phyloP scores from a whole-genome alignment of 2,329 filamentous ascomycete genomes.

The Penicillium sp. region DNA sequence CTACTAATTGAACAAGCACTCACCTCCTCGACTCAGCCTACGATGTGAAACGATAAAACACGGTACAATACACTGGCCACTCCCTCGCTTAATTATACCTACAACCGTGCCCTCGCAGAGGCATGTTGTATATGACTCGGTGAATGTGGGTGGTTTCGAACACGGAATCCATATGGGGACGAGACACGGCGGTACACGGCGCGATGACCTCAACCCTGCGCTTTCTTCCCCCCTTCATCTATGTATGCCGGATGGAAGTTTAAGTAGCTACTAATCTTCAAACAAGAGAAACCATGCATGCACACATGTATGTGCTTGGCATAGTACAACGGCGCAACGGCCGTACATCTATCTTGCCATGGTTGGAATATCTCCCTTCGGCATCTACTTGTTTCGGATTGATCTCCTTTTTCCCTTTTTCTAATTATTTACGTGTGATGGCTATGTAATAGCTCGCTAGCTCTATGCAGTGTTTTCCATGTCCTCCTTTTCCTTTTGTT shows the following conservation, averaged over 20 bases:
- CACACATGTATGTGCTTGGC: conserved; percentile 10
- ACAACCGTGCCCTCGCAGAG: conserved; percentile 4
- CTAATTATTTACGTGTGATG: not conserved
- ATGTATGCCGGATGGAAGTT: not conserved
- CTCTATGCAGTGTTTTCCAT: not conserved
- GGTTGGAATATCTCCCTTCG: conserved; percentile 13
- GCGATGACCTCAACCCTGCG: not conserved
- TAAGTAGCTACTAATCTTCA: no score
- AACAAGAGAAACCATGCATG: not conserved
- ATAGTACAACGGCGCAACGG: conserved; percentile 2
- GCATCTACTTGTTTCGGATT: conserved; percentile 8
- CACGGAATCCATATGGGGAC: not conserved
- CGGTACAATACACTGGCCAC: conserved; percentile 1
- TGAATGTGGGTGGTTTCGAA: conserved; percentile 4
- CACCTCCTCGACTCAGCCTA: not conserved
- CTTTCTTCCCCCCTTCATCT: not conserved
- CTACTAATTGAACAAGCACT: not conserved
- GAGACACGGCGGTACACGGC: not conserved
- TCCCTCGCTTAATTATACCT: conserved; percentile 19
- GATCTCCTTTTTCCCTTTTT: not conserved
- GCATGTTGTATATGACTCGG: conserved; percentile 14
- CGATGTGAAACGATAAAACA: conserved; percentile 14
- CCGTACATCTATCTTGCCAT: conserved; percentile 2
- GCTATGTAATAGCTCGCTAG: not conserved
- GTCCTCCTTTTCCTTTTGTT: conserved; percentile 4